Evolutionary conservation across 176 grass and related monocot species (phyloP), one percentile per base, ranked within the genome.

Genomic region (Oryza officinalis): DNA sequence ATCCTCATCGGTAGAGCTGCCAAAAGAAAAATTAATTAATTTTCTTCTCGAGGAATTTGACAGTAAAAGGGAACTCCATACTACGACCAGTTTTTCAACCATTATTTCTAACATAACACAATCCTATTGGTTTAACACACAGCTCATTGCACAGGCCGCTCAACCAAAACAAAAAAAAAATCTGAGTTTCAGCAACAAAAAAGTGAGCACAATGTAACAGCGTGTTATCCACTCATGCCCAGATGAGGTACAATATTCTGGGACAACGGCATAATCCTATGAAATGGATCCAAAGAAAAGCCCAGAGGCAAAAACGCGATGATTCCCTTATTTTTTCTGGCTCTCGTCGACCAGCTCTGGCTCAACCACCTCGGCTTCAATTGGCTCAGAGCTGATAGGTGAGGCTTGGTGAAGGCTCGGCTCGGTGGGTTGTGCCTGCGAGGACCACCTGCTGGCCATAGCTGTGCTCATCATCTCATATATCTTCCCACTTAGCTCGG

Each of bases 401-500:
- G 65, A 2, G 0, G 57, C 49, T 4, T 72, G 10, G 22, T 89
- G 74, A 20, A 68, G 66, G 67, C 1, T 86, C 27, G 57, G 43
- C 15, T 52, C 27, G 33, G 31, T 76, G 33, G 65, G 64, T 25
- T 90, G 79, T 2, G 20, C 81, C 17, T 82, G 75, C 10, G 84
- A 57, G 59, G 45, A 7, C 93, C 93, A 99, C 88, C 90, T 99
- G 71, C 83, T 79, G 0, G 78, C 60, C 7, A 99, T 88, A 12
- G 96, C 85, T 8, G 59, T 67, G 23, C 87, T 89, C 91, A 99
- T 99, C 96, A 99, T 94, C 71, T 94, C 87, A 20, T 99, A 99
- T 18, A 99, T 99, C 93, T 96, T 99, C 13, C 87, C 78, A 41
- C 89, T 87, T 68, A 99, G 87, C 43, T 94, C 91, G 0, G 87